Percentiles rank a stretch among this genome's conserved stretches.
These are phyloP conservation scores for Pseudogymnoascus sp. DNA, from an alignment of 2,329 filamentous ascomycete genomes.

Conservation along the genomic window DNA sequence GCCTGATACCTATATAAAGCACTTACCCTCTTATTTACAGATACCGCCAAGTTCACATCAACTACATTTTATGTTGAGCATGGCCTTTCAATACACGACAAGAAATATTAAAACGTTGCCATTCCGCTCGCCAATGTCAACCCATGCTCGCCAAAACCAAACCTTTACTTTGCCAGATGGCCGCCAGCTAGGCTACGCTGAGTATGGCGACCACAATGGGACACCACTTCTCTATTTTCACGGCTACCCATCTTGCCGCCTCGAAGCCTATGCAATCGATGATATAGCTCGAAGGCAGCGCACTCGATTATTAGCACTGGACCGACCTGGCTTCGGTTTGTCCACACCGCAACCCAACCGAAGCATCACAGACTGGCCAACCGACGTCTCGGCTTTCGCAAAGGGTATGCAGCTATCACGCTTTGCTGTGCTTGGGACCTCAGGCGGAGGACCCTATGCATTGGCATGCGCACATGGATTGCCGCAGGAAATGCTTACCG, in stretches of 20 bases:
- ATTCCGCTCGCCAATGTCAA: not conserved
- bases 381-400: constrained; percentile 36
- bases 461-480: constrained; percentile 38
- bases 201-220: constrained; percentile 27
- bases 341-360: constrained; percentile 30
- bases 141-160: constrained; percentile 11
- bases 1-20: not conserved
- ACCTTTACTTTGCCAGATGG: constrained; percentile 33
- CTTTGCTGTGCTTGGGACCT: constrained; percentile 39
- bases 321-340: constrained; percentile 38
- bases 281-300: constrained; percentile 20
- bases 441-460: constrained; percentile 41
- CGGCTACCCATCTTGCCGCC: constrained; percentile 36
- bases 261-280: constrained; percentile 30
- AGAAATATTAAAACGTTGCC: not conserved
- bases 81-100: not conserved
- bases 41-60: not conserved
- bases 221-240: constrained; percentile 34
- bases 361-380: constrained; percentile 30
- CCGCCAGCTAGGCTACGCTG: constrained; percentile 35
- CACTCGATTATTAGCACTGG: constrained; percentile 33
- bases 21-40: too few species aligned
- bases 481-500: constrained; percentile 17
- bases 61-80: not conserved
- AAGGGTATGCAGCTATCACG: constrained; percentile 33